These are phyloP conservation scores for Poterioochromonas sp. DNA, from an alignment of 352 stramenopile genomes.

Conservation along the genomic window DNA sequence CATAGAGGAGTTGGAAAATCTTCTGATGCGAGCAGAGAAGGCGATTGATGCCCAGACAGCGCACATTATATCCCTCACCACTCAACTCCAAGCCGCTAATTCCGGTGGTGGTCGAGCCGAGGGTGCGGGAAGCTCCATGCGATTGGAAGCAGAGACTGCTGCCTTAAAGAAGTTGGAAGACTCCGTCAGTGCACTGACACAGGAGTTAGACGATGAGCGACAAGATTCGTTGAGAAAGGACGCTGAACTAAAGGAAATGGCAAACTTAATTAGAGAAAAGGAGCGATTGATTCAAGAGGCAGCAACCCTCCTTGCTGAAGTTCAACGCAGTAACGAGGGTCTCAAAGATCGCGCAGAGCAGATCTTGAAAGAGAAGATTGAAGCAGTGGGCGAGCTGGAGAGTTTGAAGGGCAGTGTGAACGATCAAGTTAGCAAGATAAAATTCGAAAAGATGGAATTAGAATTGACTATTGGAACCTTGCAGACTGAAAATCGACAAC, in stretches of 20 bases:
- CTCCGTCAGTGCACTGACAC: background rate
- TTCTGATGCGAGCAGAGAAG: constrained; percentile 68
- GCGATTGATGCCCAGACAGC: constrained; percentile 41
- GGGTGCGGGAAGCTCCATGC: background rate
- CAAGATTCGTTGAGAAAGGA: constrained; percentile 28
- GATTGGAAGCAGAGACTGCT: background rate
- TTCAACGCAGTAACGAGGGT: background rate
- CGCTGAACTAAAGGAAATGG: background rate
- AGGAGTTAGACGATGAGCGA: constrained; percentile 37
- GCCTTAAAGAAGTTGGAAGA: constrained; percentile 8
- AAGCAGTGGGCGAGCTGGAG: background rate
- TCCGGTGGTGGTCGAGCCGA: background rate
- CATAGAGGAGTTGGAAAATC: constrained; percentile 73
- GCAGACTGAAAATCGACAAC: background rate
- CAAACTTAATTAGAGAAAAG: constrained; percentile 29
- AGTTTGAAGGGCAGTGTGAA: background rate
- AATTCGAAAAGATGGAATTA: constrained; percentile 8
- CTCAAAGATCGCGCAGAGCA: background rate
- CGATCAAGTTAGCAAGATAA: background rate
- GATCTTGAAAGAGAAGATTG: constrained; percentile 23
- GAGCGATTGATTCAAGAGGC: constrained; percentile 28
- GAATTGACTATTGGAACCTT: background rate
- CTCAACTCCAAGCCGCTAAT: constrained; percentile 1
- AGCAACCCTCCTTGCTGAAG: background rate
- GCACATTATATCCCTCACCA: constrained; percentile 25